A percentile compares a stretch with the other conserved stretches of the same genome.
Evolutionary conservation across 305 asterid genomes (phyloP).

Genomic region (Solanum aculeatissimum): DNA sequence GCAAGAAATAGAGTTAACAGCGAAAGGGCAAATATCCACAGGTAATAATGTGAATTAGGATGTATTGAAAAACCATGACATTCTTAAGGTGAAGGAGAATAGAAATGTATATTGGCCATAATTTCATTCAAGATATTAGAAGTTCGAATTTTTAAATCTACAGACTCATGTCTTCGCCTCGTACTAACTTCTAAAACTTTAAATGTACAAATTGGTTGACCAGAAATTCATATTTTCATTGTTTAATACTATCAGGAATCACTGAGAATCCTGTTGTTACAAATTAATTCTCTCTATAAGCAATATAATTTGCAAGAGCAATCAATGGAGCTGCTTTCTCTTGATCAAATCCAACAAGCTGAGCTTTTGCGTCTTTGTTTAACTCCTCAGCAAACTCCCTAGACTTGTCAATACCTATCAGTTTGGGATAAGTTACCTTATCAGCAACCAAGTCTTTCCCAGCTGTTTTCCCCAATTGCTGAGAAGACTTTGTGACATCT

Average conservation of each 20-base stretch:
- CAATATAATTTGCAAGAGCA: conserved; percentile 13
- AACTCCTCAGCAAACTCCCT: conserved; percentile 12
- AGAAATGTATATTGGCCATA: background rate
- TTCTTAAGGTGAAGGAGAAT: background rate
- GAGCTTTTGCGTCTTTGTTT: conserved; percentile 11
- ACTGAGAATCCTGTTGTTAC: background rate
- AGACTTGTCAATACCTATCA: conserved; percentile 21
- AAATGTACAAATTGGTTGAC: background rate
- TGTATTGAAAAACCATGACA: background rate
- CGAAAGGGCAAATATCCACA: background rate
- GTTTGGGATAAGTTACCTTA: conserved; percentile 19
- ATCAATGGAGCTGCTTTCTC: conserved; percentile 17
- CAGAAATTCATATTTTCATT: background rate
- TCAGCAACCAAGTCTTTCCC: conserved; percentile 22
- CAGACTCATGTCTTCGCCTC: background rate
- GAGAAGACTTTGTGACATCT: conserved; percentile 22
- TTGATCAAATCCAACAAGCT: conserved; percentile 18
- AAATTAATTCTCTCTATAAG: conserved; percentile 10
- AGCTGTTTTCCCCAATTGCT: conserved; percentile 22
- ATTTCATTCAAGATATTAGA: background rate
- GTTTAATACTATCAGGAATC: background rate
- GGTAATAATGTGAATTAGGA: background rate
- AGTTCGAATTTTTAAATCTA: background rate
- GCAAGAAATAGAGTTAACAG: background rate
- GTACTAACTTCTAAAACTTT: background rate